Evolutionary conservation across 1,139 yeast species (phyloP), one percentile per base, ranked within the genome.

Genomic region (Saccharomyces hybrid): DNA sequence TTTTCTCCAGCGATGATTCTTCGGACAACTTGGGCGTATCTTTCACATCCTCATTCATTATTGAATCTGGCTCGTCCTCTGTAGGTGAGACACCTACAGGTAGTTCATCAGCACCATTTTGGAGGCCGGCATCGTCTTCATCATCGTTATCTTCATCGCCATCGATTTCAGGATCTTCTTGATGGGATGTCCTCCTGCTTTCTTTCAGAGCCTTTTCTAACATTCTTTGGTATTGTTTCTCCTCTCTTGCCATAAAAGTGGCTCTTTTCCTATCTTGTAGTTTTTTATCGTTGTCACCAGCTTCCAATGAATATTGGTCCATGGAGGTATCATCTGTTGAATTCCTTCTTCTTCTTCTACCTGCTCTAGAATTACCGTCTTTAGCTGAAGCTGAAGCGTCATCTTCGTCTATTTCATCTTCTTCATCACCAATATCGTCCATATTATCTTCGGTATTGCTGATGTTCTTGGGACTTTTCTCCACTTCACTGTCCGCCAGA

Each of bases 171-270:
- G 54, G 61, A 25, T 55, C 61, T 16, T 53, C 59, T 47, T 54
- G 61, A 34, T 58, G 58, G 5, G 70, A 68, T 46, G 69, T 68
- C 49, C 64, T 64, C 57, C 68, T 64, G 51, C 73, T 68, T 57
- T 71, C 75, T 51, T 70, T 70, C 52, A 72, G 63, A 0, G 70
- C 76, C 52, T 70, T 64, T 54, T 73, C 72, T 16, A 71, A 58
- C 66, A 73, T 63, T 20, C 70, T 68, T 57, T 71, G 74, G 48
- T 72, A 71, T 47, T 73, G 71, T 28, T 71, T 69, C 50, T 71
- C 76, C 56, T 73, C 75, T 55, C 73, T 66, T 2, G 74, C 71
- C 47, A 66, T 61, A 26, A 63, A 64, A 1, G 75, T 71, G 1
- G 72, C 72, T 48, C 75, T 58, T 50, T 62, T 61, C 46, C 68